Evolutionary conservation across 176 grass and related monocot genomes (phyloP).

Genomic region (Juncus effusus): DNA sequence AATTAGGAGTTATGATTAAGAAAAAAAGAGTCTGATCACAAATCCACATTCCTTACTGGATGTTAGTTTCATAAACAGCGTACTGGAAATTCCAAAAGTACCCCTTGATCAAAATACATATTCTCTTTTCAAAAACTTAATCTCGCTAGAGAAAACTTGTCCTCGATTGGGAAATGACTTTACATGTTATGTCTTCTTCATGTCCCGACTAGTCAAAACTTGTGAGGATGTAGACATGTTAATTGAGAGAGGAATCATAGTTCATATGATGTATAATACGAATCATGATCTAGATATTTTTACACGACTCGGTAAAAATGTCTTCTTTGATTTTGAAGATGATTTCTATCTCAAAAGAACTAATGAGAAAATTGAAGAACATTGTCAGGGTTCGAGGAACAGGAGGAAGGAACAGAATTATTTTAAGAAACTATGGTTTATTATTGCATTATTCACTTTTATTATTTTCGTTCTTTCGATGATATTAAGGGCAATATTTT

Average conservation of each 20-base stretch:
- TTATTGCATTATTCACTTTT: no score
- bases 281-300: neutral
- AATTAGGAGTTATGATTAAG: no score
- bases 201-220: neutral
- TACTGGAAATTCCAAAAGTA: neutral
- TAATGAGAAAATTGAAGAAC: no score
- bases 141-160: constrained; percentile 6
- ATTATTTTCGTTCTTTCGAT: no score
- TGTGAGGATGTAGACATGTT: neutral
- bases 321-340: neutral
- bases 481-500: no score
- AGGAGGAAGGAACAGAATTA: no score
- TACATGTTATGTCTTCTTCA: neutral
- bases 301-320: no score
- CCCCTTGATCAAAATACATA: neutral
- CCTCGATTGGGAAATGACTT: constrained; percentile 7
- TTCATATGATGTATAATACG: no score
- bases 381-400: no score
- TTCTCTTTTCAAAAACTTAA: neutral
- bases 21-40: no score
- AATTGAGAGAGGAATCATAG: neutral
- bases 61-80: rapidly evolving
- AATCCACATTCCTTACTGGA: neutral
- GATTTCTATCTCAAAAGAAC: neutral
- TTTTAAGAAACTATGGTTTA: no score